Evolutionary conservation across 2,329 filamentous ascomycete species (phyloP).

Genomic region (Penicillium griseofulvum): DNA sequence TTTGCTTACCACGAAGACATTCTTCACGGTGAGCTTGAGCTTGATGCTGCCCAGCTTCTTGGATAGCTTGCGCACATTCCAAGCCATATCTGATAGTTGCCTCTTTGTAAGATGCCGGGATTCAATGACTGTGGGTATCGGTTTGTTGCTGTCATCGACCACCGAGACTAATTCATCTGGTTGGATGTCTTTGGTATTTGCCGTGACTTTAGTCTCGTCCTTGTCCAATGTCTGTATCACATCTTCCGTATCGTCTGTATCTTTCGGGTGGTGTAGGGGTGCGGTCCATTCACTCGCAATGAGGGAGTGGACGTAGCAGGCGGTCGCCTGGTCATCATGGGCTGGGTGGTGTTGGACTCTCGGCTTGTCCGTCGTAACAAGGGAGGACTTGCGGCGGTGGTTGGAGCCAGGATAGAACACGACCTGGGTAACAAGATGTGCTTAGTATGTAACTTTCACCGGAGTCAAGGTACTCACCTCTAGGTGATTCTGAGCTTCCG

Average conservation of each 20-base stretch:
- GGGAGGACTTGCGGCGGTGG: constrained; percentile 60
- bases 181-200: constrained; percentile 20
- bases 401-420: constrained; percentile 53
- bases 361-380: constrained; percentile 48
- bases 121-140: constrained; percentile 47
- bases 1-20: constrained; percentile 87
- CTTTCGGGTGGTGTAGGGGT: constrained; percentile 12
- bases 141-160: constrained; percentile 28
- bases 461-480: constrained; percentile 28
- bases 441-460: background rate
- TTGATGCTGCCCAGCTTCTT: constrained; percentile 80
- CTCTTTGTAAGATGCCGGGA: constrained; percentile 88
- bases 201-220: constrained; percentile 8
- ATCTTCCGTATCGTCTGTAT: constrained; percentile 14
- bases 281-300: constrained; percentile 44
- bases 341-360: constrained; percentile 39
- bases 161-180: constrained; percentile 25
- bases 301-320: constrained; percentile 62
- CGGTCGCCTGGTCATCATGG: constrained; percentile 43
- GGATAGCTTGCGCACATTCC: constrained; percentile 87
- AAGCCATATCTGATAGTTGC: constrained; percentile 94
- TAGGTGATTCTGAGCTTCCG: constrained; percentile 34
- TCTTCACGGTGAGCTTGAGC: constrained; percentile 75
- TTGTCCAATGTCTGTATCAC: constrained; percentile 18
- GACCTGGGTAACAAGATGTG: constrained; percentile 45